Percentiles rank a stretch among this genome's conserved stretches.
Evolutionary conservation across 2,329 filamentous ascomycete species (phyloP).

Genomic region (Aspergillus transmontanensis): DNA sequence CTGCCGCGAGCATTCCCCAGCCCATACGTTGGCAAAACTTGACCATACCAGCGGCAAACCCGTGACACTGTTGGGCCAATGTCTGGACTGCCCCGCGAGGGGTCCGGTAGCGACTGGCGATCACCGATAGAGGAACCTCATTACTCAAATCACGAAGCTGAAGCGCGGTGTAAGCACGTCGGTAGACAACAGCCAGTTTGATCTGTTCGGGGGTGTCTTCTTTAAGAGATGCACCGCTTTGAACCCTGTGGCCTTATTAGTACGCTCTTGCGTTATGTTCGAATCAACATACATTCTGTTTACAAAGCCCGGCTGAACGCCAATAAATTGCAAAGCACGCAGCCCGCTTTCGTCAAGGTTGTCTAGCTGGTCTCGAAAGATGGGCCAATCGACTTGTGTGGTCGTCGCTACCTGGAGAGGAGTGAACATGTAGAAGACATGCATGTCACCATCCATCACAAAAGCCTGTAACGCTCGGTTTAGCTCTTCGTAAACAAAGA

Average conservation of each 20-base stretch:
- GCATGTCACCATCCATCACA: conserved; percentile 80
- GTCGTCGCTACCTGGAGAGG: conserved; percentile 59
- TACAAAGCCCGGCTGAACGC: conserved; percentile 67
- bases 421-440: conserved; percentile 76
- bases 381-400: conserved; percentile 68
- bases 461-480: conserved; percentile 69
- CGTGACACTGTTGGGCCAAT: conserved; percentile 73
- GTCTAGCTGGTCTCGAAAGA: conserved; percentile 72
- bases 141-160: conserved; percentile 80
- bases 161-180: conserved; percentile 72
- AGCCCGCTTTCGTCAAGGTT: conserved; percentile 70
- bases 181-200: conserved; percentile 65
- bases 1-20: conserved; percentile 72
- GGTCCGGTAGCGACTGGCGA: conserved; percentile 70
- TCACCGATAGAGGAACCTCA: conserved; percentile 69
- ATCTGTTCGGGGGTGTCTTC: conserved; percentile 64
- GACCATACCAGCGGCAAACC: conserved; percentile 77
- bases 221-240: conserved; percentile 63
- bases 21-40: conserved; percentile 79
- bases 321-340: conserved; percentile 68
- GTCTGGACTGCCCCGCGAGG: conserved; percentile 72
- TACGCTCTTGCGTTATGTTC: neutral
- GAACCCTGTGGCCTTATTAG: conserved; percentile 56
- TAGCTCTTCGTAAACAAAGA: conserved; percentile 72
- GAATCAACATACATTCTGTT: conserved; percentile 62